Evolutionary conservation across 169 alveolate species (phyloP).

Genomic region (Plasmodium vivax): DNA sequence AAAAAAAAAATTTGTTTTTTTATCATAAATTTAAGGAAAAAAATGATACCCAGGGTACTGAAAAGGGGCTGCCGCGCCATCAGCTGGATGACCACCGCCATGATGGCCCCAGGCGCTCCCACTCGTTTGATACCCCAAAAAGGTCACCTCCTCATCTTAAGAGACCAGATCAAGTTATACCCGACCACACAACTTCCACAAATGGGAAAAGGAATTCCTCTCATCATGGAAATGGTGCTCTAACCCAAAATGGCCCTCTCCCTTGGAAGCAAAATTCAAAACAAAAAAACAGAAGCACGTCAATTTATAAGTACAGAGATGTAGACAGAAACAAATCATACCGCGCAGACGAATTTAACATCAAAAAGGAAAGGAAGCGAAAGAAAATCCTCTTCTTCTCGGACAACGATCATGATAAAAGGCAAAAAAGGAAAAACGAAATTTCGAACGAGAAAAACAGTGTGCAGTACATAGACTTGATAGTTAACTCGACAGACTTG

Average conservation of each 20-base stretch:
- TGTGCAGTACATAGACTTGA: neutral
- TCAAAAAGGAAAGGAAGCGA: conserved; percentile 26
- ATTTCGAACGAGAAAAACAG: neutral
- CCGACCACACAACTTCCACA: neutral
- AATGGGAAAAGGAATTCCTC: neutral
- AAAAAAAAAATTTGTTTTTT: conserved; percentile 35
- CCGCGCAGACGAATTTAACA: conserved; percentile 23
- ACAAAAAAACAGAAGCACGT: neutral
- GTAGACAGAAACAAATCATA: neutral
- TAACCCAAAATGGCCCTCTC: neutral
- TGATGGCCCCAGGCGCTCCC: neutral
- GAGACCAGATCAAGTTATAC: neutral
- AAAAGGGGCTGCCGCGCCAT: neutral
- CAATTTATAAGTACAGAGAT: neutral
- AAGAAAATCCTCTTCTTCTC: conserved; percentile 52
- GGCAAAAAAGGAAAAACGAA: conserved; percentile 7
- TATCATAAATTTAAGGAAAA: conserved; percentile 46
- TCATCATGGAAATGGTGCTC: neutral
- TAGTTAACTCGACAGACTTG: neutral
- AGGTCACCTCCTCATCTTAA: neutral
- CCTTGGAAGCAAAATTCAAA: neutral
- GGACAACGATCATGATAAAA: conserved; percentile 46
- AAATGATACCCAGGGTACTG: neutral
- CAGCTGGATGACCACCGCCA: neutral
- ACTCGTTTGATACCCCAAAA: neutral